Evolutionary conservation across 139 green algal species (phyloP).

Genomic region (Closterium sp.): DNA sequence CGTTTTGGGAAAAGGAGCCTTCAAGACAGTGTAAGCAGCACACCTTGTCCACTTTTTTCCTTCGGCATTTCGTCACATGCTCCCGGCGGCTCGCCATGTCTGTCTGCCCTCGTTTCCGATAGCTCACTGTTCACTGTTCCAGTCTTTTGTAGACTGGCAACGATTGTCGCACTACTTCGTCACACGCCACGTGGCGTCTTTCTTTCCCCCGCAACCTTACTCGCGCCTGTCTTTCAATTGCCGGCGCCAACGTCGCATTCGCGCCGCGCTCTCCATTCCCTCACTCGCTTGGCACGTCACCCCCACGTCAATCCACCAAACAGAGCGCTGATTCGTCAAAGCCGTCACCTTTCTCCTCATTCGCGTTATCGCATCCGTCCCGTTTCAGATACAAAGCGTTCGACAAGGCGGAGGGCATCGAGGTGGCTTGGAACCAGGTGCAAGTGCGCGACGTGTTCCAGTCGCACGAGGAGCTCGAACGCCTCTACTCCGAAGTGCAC

Average conservation of each 20-base stretch:
- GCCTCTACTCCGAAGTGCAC: slow-evolving; percentile 91
- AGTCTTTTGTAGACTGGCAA: too few relatives aligned
- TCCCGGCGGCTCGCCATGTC: neutral
- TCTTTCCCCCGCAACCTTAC: neutral
- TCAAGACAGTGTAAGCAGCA: slow-evolving; percentile 83
- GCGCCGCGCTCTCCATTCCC: neutral
- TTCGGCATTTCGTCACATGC: neutral
- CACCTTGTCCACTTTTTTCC: neutral
- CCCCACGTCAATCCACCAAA: neutral
- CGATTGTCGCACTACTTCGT: too few relatives aligned
- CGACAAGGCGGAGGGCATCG: slow-evolving; percentile 87
- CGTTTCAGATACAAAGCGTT: slow-evolving; percentile 84
- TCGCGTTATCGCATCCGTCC: neutral
- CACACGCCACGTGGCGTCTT: neutral
- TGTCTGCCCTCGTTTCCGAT: too few relatives aligned
- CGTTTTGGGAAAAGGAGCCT: slow-evolving; percentile 88
- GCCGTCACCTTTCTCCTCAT: neutral
- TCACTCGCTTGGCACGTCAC: neutral
- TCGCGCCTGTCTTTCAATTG: neutral
- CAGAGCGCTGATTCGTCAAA: neutral
- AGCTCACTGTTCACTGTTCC: too few relatives aligned
- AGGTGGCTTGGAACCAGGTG: slow-evolving; percentile 99
- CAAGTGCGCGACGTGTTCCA: slow-evolving; percentile 68
- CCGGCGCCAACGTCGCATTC: too few relatives aligned
- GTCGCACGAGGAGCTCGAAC: slow-evolving; percentile 73